Conservation (phyloP, 148 eudicot species). For the Diospyros lotus region DNA sequence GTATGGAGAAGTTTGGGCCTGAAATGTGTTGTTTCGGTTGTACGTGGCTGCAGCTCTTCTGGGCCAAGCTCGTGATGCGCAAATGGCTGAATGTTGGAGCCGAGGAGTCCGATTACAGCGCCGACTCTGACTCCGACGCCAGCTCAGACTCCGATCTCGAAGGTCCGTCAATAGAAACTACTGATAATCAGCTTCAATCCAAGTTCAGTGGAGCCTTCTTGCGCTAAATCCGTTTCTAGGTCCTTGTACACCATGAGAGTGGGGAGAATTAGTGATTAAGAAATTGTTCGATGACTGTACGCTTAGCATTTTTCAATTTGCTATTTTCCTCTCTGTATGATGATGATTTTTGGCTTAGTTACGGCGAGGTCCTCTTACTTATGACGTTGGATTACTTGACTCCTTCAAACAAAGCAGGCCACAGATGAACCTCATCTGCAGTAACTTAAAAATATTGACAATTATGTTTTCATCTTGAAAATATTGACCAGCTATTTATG, state of each 20-base stretch:
- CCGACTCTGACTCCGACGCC: conserved; percentile 19
- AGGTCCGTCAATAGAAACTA: conserved; percentile 10
- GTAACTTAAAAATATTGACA: no score
- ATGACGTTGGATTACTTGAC: no score
- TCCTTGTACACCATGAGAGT: no score
- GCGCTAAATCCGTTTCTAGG: no score
- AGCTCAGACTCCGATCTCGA: conserved; percentile 23
- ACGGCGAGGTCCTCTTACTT: no score
- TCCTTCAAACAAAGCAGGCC: no score
- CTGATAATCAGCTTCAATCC: not conserved
- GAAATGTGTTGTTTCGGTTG: conserved; percentile 67
- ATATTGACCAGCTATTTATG: no score
- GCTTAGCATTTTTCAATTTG: not conserved
- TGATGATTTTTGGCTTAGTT: no score
- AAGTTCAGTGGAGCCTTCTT: no score
- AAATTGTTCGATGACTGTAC: not conserved
- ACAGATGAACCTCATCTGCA: no score
- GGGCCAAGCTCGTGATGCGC: conserved; percentile 64
- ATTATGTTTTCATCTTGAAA: no score
- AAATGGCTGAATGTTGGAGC: conserved; percentile 63
- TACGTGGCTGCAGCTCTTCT: conserved; percentile 69
- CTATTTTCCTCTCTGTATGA: not conserved
- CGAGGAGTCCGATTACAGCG: conserved; percentile 53
- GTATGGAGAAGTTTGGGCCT: conserved; percentile 44
- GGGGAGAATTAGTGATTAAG: no score